These are phyloP conservation scores for Tricholoma hemisulphureum DNA, from an alignment of 768 basidiomycete genomes.

Conservation along the genomic window DNA sequence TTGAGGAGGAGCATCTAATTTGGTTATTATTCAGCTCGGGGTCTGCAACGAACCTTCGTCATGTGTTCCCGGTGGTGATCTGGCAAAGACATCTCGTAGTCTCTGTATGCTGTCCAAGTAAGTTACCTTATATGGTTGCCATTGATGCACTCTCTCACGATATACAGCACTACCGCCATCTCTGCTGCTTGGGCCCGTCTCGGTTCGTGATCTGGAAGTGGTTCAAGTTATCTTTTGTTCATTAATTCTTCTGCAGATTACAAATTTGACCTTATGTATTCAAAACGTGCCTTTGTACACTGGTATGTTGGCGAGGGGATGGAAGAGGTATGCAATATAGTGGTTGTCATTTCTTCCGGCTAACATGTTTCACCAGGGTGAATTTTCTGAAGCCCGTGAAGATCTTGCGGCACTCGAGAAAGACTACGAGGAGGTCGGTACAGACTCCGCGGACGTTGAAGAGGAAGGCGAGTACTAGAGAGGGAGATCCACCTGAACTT, in stretches of 20 bases:
- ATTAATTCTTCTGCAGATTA: conserved; percentile 57
- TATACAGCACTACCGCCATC: conserved; percentile 79
- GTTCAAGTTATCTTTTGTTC: conserved; percentile 6
- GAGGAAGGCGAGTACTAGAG: conserved; percentile 61
- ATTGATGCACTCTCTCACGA: not conserved
- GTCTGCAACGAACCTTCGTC: conserved; percentile 97
- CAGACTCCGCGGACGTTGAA: conserved; percentile 71
- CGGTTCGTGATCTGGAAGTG: conserved; percentile 36
- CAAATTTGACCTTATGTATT: conserved; percentile 98
- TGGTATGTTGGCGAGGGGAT: conserved; percentile 99
- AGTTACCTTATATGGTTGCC: conserved; percentile 17
- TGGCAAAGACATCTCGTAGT: conserved; percentile 90
- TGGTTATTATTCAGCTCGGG: conserved; percentile 62
- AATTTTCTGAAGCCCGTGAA: conserved; percentile 97
- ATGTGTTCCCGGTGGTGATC: conserved; percentile 88
- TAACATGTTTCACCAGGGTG: conserved; percentile 52
- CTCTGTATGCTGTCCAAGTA: conserved; percentile 97
- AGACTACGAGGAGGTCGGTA: conserved; percentile 89
- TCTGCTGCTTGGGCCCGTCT: conserved; percentile 92
- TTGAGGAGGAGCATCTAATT: conserved; percentile 1
- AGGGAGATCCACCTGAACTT: conserved; percentile 6
- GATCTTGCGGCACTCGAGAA: conserved; percentile 97
- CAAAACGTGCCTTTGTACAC: conserved; percentile 88
- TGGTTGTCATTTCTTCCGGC: not conserved
- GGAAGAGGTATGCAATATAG: conserved; percentile 69